Evolutionary conservation across 169 alveolate genomes (phyloP), one percentile per base, ranked within the genome.

Genomic region (Plasmodium cynomolgi): DNA sequence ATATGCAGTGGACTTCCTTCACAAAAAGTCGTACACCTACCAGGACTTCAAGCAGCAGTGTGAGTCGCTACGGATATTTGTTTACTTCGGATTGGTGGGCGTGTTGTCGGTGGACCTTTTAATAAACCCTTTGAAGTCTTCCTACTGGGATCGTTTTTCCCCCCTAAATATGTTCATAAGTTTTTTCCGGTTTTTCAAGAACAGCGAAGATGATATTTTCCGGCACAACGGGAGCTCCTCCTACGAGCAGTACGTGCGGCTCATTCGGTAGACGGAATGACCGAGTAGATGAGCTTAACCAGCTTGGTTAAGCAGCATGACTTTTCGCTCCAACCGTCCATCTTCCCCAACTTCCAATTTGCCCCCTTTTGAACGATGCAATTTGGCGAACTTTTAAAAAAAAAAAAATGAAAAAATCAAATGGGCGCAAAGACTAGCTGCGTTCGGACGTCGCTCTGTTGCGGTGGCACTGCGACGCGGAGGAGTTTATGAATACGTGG

Each of bases 21-120:
- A 95, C 75, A 93, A 82, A 58, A 91, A 85, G 15, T 54, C 96
- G 68, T 77, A 93, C 58, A 92, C 96, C 6, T 95, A 96, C 56
- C 73, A 91, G 8, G 97, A 96, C 47, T 95, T 96, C 93, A 95
- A 96, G 15, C 95, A 95, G 75, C 91, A 96, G 39, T 96, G 95
- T 34, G 97, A 96, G 33, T 90, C 97, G 34, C 34, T 96, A 9
- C 83, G 97, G 44, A 56, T 96, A 73, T 93, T 96, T 81, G 86
- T 95, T 11, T 96, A 95, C 81, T 96, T 96, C 94, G 97, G 96
- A 23, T 62, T 96, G 54, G 95, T 96, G 26, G 71, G 92, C 54
- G 92, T 92, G 13, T 82, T 91, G 20, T 84, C 97, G 9, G 37
- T 93, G 15, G 97, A 96, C 84, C 54, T 96, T 20, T 86, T 91